Conservation (phyloP, 192 early-diverging fungal species). For the Oehlia diaphana region DNA sequence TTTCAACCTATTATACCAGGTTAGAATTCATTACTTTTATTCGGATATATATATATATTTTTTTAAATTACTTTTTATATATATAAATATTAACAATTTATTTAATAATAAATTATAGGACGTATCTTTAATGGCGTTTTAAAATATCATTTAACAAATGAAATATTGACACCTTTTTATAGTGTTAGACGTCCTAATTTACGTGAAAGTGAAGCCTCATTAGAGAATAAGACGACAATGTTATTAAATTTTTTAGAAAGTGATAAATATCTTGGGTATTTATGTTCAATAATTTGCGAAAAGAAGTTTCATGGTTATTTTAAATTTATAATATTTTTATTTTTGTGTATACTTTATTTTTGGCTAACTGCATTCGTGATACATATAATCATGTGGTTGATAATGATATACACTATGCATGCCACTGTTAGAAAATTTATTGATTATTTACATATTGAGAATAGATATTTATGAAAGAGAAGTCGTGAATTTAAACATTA, state of each 20-base stretch:
- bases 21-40: not conserved
- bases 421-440: not conserved
- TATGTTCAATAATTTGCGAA: not conserved
- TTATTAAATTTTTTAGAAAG: not conserved
- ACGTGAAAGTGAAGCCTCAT: not conserved
- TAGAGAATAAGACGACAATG: not conserved
- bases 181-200: not conserved
- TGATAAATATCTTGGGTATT: not conserved
- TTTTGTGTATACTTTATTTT: not conserved
- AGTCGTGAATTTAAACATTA: too few relatives aligned
- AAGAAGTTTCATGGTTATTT: not conserved
- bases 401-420: not conserved
- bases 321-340: not conserved
- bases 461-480: not conserved
- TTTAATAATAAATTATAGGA: not conserved
- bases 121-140: not conserved
- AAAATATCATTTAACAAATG: not conserved
- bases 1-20: not conserved
- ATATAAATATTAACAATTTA: not conserved
- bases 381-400: not conserved
- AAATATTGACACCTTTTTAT: not conserved
- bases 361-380: not conserved
- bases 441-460: not conserved
- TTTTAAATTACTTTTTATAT: too few relatives aligned
- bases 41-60: too few relatives aligned